Evolutionary conservation across 2,329 filamentous ascomycete genomes (phyloP), one percentile per base, ranked within the genome.

Genomic region (Xylaria sp.): DNA sequence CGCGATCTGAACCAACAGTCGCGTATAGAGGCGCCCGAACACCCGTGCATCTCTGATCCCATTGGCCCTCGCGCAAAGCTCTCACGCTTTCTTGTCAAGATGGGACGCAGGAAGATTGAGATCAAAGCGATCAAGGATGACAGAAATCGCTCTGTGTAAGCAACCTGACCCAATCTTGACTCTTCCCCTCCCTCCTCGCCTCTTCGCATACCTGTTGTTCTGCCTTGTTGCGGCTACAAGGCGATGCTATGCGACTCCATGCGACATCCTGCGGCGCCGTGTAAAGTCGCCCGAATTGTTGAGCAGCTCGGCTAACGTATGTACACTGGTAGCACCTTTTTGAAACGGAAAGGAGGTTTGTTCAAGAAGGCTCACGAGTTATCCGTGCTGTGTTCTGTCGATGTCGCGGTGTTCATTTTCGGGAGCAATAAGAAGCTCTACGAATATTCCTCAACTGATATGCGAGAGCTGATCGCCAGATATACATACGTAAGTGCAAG

Each of bases 361-460:
- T 99, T 99, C 86, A 99, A 99, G 84, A 99, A 99, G 87, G 95
- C 95, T 57, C 94, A 99, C 78, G 95, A 99, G 84, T 86, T 99
- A 55, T 97, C 94, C 56, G 95, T 99, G 49, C 89, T 99, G 67
- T 99, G 95, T 78, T 97, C 94, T 40, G 95, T 99, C 76, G 95
- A 99, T 77, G 95, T 99, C 70, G 95, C 95, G 42, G 95, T 99
- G 74, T 95, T 99, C 77, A 97, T 99, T 73, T 98, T 98, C 75
- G 94, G 94, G 67, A 94, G 92, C 80, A 99, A 99, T 79, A 99
- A 98, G 85, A 98, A 98, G 81, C 85, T 99, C 25, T 97, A 98
- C 79, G 93, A 99, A 78, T 99, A 97, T 78, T 98, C 94, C 12
- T 98, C 94, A 17, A 84, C 88, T 71, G 92, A 97, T 77, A 97